Base-by-base conservation (phyloP, 257 asterid species). In the Handroanthus guayacan region DNA sequence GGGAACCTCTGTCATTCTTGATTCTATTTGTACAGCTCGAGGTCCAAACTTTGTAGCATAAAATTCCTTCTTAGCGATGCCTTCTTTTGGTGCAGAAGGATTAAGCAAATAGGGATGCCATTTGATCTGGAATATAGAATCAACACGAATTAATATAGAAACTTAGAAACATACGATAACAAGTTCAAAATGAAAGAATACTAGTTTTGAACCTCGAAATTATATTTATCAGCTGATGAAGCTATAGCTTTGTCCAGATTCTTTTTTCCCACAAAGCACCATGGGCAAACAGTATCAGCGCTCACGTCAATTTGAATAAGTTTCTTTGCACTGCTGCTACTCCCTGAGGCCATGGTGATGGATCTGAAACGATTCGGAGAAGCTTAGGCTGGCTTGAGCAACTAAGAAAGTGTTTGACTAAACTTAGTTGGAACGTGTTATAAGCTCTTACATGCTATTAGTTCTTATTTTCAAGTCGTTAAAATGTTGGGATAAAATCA, bases 221-320 rank as follows among this genome's bases (percentile, higher is more conserved):
- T 73, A 69, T 82, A 91, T 41, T 75, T 81, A 75, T 91, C 83
- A 67, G 77, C 77, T 2, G 89, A 84, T 6, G 86, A 86, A 39
- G 89, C 90, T 51, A 91, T 88, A 41, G 98, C 98, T 81, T 84
- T 88, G 75, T 93, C 96, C 48, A 93, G 85, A 84, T 89, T 88
- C 83, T 70, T 87, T 77, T 93, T 91, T 44, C 97, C 98, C 71
- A 93, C 95, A 80, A 79, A 93, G 77, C 98, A 93, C 98, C 98
- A 93, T 5, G 98, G 98, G 69, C 98, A 93, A 41, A 93, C 97
- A 1, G 88, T 89, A 79, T 93, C 98, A 16, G 89, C 71, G 36
- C 85, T 86, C 41, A 88, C 75, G 71, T 93, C 98, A 58, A 93
- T 85, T 55, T 62, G 84, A 66, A 93, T 70, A 65, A 83, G 84